phyloP scores from a whole-genome alignment of 2,329 filamentous ascomycete species.

The Beauveria australis region DNA sequence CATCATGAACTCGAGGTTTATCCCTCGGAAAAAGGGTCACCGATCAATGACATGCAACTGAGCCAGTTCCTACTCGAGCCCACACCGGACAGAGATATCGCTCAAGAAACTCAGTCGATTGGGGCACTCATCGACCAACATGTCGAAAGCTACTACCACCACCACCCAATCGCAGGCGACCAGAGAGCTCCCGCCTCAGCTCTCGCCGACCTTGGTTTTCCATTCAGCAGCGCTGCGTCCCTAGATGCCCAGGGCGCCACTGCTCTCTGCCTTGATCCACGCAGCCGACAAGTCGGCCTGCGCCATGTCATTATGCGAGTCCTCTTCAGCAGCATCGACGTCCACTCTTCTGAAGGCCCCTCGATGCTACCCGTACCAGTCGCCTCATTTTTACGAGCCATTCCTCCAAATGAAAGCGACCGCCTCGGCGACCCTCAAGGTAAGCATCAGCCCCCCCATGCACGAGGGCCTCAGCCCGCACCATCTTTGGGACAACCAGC shows the following conservation, averaged over 20 bases:
- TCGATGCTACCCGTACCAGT: conserved; percentile 30
- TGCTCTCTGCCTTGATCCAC: conserved; percentile 23
- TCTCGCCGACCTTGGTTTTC: background rate
- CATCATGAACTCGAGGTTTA: conserved; percentile 8
- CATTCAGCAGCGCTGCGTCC: conserved; percentile 1
- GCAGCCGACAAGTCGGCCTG: conserved; percentile 24
- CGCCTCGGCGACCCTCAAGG: conserved; percentile 20
- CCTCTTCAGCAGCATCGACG: conserved; percentile 27
- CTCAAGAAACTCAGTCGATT: conserved; percentile 24
- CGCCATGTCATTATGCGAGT: conserved; percentile 30
- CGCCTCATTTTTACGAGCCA: conserved; percentile 21
- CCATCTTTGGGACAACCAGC: no score
- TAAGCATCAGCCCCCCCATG: conserved; percentile 15
- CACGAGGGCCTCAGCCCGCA: background rate
- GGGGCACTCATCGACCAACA: conserved; percentile 30
- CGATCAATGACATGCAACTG: conserved; percentile 20
- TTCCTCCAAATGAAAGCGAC: conserved; percentile 20
- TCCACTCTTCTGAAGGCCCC: conserved; percentile 17
- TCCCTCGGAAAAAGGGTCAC: conserved; percentile 3
- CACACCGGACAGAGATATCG: conserved; percentile 28
- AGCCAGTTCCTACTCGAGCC: conserved; percentile 29
- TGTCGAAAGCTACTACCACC: conserved; percentile 31
- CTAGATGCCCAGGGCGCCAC: conserved; percentile 23
- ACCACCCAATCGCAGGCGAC: conserved; percentile 16
- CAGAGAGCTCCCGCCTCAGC: conserved; percentile 15